A percentile compares a stretch with the other conserved stretches of the same genome.
phyloP scores from a whole-genome alignment of 192 early-diverging fungal species.

The Podila epigama region DNA sequence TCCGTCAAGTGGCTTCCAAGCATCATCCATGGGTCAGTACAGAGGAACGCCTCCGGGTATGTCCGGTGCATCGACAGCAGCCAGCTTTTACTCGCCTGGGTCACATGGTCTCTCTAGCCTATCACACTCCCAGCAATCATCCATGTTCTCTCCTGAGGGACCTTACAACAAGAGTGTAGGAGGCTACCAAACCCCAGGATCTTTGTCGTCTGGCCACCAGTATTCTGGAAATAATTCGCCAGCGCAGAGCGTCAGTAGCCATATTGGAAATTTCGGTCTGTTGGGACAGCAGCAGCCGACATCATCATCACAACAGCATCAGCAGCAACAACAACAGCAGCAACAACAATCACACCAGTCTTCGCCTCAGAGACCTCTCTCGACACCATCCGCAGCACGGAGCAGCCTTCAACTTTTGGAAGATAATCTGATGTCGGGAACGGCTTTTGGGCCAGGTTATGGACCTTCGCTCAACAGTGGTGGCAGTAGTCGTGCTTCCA shows the following conservation, averaged over 20 bases:
- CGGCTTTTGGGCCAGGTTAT: slow-evolving; percentile 37
- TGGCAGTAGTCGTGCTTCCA: slow-evolving; percentile 2
- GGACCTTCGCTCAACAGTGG: slow-evolving; percentile 40
- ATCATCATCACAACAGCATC: too few relatives aligned
- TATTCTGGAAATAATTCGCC: slow-evolving; percentile 35
- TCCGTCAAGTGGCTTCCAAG: slow-evolving; percentile 5
- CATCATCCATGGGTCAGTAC: slow-evolving; percentile 31
- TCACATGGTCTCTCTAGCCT: not conserved
- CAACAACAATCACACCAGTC: slow-evolving; percentile 5
- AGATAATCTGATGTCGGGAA: slow-evolving; percentile 23
- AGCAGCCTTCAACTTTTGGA: slow-evolving; percentile 29
- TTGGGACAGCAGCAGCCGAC: too few relatives aligned
- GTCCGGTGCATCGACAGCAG: not conserved
- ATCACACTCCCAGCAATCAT: slow-evolving; percentile 10
- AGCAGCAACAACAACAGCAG: too few relatives aligned
- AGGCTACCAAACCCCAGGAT: slow-evolving; percentile 19
- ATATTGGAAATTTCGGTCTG: slow-evolving; percentile 5
- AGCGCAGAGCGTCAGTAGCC: slow-evolving; percentile 7
- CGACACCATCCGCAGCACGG: slow-evolving; percentile 2
- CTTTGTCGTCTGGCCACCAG: slow-evolving; percentile 7
- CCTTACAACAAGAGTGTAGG: slow-evolving; percentile 13
- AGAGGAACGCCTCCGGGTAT: slow-evolving; percentile 10
- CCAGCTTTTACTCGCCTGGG: slow-evolving; percentile 27
- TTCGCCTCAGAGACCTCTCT: slow-evolving; percentile 8
- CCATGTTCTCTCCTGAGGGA: slow-evolving; percentile 8